Percentiles rank a stretch among this genome's conserved stretches.
phyloP scores from a whole-genome alignment of 805 yeast species.

The Lipomyces mesembrius region DNA sequence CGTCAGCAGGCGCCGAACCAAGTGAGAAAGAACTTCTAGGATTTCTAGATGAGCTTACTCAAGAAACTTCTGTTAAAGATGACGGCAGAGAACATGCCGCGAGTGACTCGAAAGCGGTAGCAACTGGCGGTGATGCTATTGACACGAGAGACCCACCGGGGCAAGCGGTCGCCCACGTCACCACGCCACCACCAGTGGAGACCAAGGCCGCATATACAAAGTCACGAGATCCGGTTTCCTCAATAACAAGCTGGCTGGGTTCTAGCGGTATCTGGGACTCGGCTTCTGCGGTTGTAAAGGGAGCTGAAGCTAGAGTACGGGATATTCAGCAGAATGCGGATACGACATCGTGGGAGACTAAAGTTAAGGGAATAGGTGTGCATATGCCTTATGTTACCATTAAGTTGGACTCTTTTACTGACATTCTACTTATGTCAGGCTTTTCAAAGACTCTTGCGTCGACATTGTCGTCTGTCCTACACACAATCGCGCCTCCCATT shows the following conservation, averaged over 20 bases:
- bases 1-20: conserved; percentile 18
- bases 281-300: conserved; percentile 49
- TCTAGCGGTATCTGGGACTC: conserved; percentile 49
- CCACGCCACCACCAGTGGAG: neutral
- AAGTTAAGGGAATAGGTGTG: conserved; percentile 37
- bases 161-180: neutral
- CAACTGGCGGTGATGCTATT: neutral
- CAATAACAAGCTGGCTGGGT: conserved; percentile 37
- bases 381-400: conserved; percentile 24
- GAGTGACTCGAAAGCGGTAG: conserved; percentile 4
- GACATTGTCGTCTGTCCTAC: conserved; percentile 48
- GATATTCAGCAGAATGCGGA: conserved; percentile 47
- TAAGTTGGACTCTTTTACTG: conserved; percentile 32
- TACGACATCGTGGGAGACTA: conserved; percentile 38
- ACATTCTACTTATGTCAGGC: conserved; percentile 33
- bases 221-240: conserved; percentile 20
- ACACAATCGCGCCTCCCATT: conserved; percentile 53
- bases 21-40: conserved; percentile 50
- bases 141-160: neutral
- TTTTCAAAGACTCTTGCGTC: conserved; percentile 43
- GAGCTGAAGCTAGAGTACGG: conserved; percentile 50
- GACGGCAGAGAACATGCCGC: neutral
- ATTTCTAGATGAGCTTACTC: conserved; percentile 49
- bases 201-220: neutral
- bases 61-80: conserved; percentile 30